A percentile compares a stretch with the other conserved stretches of the same genome.
Evolutionary conservation across 2,329 filamentous ascomycete species (phyloP).

Genomic region (Stagonosporopsis vannaccii): DNA sequence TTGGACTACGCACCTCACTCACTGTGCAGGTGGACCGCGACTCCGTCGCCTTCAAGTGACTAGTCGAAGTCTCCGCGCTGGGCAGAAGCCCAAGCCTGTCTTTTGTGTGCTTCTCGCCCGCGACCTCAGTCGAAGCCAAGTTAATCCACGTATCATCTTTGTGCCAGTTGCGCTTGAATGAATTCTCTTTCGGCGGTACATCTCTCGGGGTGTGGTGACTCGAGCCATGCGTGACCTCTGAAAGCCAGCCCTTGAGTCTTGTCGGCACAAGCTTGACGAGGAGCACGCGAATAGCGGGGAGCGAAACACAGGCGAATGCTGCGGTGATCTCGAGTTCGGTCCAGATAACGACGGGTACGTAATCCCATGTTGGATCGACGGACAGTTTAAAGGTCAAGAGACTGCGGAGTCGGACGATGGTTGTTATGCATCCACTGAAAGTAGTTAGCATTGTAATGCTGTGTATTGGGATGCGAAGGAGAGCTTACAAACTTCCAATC

Average conservation of each 20-base stretch:
- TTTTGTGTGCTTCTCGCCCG: background rate
- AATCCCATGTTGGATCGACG: slow-evolving; percentile 31
- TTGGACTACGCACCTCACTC: background rate
- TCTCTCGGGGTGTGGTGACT: background rate
- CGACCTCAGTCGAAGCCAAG: background rate
- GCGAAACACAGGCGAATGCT: slow-evolving; percentile 7
- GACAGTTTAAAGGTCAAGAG: slow-evolving; percentile 26
- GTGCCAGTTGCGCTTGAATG: background rate
- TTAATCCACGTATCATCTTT: background rate
- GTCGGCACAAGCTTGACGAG: slow-evolving; percentile 6
- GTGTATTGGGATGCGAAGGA: background rate
- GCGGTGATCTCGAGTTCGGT: slow-evolving; percentile 27
- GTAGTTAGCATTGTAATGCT: background rate
- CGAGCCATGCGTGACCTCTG: background rate
- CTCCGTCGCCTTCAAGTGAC: background rate
- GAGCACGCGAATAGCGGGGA: slow-evolving; percentile 24
- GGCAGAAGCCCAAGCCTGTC: background rate
- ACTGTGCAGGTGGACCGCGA: background rate
- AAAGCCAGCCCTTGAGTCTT: slow-evolving; percentile 1
- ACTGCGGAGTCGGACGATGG: slow-evolving; percentile 27
- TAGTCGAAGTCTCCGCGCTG: background rate
- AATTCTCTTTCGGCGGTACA: background rate
- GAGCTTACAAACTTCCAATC: slow-evolving; percentile 1
- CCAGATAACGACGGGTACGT: slow-evolving; percentile 29
- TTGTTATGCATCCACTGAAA: slow-evolving; percentile 33